Percentiles rank a stretch among this genome's conserved stretches.
phyloP scores from a whole-genome alignment of 495 filamentous ascomycete species.

The Hypoxylon fuscum region DNA sequence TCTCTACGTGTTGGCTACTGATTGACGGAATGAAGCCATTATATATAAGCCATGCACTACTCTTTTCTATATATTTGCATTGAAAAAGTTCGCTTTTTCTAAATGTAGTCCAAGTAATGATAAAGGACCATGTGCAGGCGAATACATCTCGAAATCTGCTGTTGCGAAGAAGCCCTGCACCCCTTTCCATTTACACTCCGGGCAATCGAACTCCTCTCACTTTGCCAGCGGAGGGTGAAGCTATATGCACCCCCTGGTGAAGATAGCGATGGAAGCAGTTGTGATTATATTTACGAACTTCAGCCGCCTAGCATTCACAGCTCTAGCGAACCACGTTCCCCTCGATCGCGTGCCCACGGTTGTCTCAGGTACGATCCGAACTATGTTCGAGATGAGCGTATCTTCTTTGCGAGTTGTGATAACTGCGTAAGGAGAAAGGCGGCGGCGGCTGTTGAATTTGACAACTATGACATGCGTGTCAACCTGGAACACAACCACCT shows the following conservation, averaged over 20 bases:
- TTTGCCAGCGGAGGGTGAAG: conserved; percentile 4
- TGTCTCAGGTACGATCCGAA: conserved; percentile 2
- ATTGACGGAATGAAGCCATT: too few species aligned
- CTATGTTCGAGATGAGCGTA: conserved; percentile 13
- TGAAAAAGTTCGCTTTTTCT: too few species aligned
- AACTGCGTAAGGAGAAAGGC: background rate
- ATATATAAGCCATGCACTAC: too few species aligned
- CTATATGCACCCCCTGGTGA: background rate
- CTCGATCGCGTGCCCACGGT: background rate
- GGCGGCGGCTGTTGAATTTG: background rate
- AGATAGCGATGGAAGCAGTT: too few species aligned
- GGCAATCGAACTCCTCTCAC: background rate
- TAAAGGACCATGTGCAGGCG: conserved; percentile 22
- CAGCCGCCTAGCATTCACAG: background rate
- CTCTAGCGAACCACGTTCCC: too few species aligned
- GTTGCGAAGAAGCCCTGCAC: conserved; percentile 1
- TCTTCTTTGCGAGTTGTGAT: conserved; percentile 18
- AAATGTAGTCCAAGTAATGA: too few species aligned
- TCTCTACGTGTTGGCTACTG: too few species aligned
- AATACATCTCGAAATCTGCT: conserved; percentile 13
- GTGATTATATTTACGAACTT: too few species aligned
- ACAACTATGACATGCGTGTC: background rate
- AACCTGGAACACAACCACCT: conserved; percentile 3
- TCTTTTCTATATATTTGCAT: too few species aligned
- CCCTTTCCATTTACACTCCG: conserved; percentile 8